phyloP scores from a whole-genome alignment of 768 basidiomycete genomes.

The Tricholoma sp. region DNA sequence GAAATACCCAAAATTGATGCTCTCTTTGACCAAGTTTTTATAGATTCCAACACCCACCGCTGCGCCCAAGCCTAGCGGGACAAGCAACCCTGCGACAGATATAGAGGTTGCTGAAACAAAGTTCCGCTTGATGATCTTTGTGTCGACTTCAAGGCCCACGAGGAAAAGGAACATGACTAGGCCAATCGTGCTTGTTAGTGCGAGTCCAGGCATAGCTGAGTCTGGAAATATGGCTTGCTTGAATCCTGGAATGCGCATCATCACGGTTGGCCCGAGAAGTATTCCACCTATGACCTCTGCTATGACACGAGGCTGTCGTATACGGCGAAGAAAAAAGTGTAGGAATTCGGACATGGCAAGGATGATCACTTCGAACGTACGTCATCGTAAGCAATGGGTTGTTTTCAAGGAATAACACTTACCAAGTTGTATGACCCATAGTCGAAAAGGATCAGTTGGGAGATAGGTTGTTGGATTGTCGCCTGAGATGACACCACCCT shows the following conservation, averaged over 20 bases:
- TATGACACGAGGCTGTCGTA: slow-evolving; percentile 90
- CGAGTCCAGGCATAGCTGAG: slow-evolving; percentile 50
- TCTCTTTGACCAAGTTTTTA: slow-evolving; percentile 50
- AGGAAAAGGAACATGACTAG: slow-evolving; percentile 78
- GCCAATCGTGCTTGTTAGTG: slow-evolving; percentile 71
- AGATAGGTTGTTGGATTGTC: slow-evolving; percentile 64
- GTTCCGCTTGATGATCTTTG: slow-evolving; percentile 61
- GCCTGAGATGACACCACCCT: slow-evolving; percentile 81
- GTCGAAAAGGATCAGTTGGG: slow-evolving; percentile 56
- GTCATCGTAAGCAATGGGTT: slow-evolving; percentile 1
- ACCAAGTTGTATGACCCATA: slow-evolving; percentile 80
- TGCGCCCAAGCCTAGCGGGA: slow-evolving; percentile 81
- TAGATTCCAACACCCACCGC: slow-evolving; percentile 72
- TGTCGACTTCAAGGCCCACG: slow-evolving; percentile 81
- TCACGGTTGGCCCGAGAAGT: slow-evolving; percentile 70
- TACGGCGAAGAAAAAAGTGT: slow-evolving; percentile 52
- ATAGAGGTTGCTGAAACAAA: slow-evolving; percentile 50
- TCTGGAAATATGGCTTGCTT: slow-evolving; percentile 53
- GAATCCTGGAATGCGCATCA: slow-evolving; percentile 79
- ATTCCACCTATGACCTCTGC: slow-evolving; percentile 91
- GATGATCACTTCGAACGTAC: slow-evolving; percentile 58
- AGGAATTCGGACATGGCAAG: slow-evolving; percentile 74
- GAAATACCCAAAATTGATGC: slow-evolving; percentile 74
- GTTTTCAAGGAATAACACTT: slow-evolving; percentile 14
- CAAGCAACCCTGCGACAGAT: slow-evolving; percentile 59